A percentile compares a stretch with the other conserved stretches of the same genome.
These are phyloP conservation scores for Nakazawaea pomicola DNA, from an alignment of 805 yeast species.

Conservation along the genomic window DNA sequence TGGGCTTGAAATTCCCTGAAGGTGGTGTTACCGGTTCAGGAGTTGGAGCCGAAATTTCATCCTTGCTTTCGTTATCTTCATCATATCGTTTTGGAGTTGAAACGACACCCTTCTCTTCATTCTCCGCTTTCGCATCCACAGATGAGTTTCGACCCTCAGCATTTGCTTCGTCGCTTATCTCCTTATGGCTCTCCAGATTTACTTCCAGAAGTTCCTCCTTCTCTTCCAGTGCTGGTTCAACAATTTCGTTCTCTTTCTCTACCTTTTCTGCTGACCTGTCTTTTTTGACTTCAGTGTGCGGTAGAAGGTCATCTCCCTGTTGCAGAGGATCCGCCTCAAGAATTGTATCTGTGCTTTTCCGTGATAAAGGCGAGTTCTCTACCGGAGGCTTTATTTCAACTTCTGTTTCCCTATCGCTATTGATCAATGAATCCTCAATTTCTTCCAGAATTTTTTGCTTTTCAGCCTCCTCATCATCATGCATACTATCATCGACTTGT, in stretches of 20 bases:
- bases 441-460: conserved; percentile 7
- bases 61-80: conserved; percentile 4
- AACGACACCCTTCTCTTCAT: conserved; percentile 8
- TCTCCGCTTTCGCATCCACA: conserved; percentile 7
- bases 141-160: no score
- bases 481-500: neutral
- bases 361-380: conserved; percentile 6
- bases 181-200: no score
- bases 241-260: no score
- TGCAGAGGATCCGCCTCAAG: conserved; percentile 4
- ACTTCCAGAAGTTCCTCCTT: no score
- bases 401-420: conserved; percentile 3
- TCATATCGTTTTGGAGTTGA: conserved; percentile 5
- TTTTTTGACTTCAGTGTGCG: no score
- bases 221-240: no score
- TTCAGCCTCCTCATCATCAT: conserved; percentile 11
- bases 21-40: conserved; percentile 19
- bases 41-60: conserved; percentile 16
- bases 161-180: no score
- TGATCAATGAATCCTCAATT: conserved; percentile 6
- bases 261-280: no score
- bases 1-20: conserved; percentile 1
- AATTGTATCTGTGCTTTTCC: conserved; percentile 2
- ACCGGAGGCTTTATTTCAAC: neutral
- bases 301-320: conserved; percentile 7